Base-by-base conservation (phyloP, 164 flowering plant genomes). In the Aristolochia californica region DNA sequence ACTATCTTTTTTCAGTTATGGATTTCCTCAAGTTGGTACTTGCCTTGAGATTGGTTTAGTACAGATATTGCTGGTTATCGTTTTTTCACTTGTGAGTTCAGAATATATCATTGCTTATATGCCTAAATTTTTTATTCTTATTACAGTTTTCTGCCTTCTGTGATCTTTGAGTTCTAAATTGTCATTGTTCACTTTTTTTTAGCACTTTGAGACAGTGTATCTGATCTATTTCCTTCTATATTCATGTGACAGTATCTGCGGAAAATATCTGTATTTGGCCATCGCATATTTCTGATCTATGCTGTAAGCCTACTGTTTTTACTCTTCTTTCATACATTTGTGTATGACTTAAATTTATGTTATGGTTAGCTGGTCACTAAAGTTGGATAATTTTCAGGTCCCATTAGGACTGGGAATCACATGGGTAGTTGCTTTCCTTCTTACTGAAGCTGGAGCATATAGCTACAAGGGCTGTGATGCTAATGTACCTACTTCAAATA, bases 1-100 rank as follows among this genome's bases (percentile, higher is more conserved):
- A 26, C 99, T 93, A 64, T 93, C 99, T 13, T 93, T 93, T 74
- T 93, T 80, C 56, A 84, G 91, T 78, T 89, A 93, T 75, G 99
- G 99, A 55, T 89, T 93, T 62, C 88, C 99, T 40, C 80, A 72
- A 67, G 90, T 89, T 59, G 97, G 99, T 54, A 74, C 76, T 55
- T 93, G 99, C 73, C 77, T 93, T 62, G 99, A 93, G 79, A 93
- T 93, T 72, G 99, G 99, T 50, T 77, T 71, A 5, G 76, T 83
- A 68, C 99, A 93, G 75, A 93, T 93, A 75, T 65, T 93, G 40
- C 60, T 89, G 54, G 91, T 89, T 53, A 73, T 89, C 54, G 55
- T 84, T 47, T 93, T 93, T 68, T 83, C 97, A 63, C 95, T 93
- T 68, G 99, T 93, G 78, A 82, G 96, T 76, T 27, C 16, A 2